A percentile compares a stretch with the other conserved stretches of the same genome.
phyloP scores from a whole-genome alignment of 1,284 basidiomycete genomes.

The Ganoderma multipileum region DNA sequence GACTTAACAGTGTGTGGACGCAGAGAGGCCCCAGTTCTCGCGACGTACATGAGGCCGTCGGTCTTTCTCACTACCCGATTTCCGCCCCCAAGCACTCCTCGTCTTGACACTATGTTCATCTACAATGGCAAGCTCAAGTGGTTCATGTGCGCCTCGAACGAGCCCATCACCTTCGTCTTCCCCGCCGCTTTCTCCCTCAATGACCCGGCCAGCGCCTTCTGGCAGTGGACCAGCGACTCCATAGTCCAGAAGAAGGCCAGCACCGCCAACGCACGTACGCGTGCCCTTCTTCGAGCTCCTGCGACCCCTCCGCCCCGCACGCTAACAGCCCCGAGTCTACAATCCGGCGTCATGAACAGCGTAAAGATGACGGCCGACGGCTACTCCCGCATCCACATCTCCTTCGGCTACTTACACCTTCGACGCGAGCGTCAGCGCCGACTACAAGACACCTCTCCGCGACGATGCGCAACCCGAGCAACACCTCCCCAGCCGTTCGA shows the following conservation, averaged over 20 bases:
- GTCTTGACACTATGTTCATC: too few relatives aligned
- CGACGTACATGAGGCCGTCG: too few relatives aligned
- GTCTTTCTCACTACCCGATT: too few relatives aligned
- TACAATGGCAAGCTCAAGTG: too few relatives aligned
- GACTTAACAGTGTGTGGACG: too few relatives aligned
- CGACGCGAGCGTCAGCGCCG: background rate
- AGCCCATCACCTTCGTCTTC: background rate
- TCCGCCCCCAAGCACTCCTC: too few relatives aligned
- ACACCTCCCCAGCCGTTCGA: background rate
- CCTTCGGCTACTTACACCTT: conserved; percentile 4
- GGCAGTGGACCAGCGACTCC: background rate
- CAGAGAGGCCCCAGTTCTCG: too few relatives aligned
- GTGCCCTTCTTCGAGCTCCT: background rate
- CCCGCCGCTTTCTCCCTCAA: too few relatives aligned
- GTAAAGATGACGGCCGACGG: background rate
- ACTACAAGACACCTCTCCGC: background rate
- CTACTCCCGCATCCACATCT: background rate
- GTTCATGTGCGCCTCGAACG: background rate
- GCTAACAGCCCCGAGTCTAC: background rate
- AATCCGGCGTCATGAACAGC: background rate
- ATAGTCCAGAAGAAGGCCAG: background rate
- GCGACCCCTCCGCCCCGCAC: background rate
- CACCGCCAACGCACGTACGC: background rate
- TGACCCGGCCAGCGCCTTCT: background rate
- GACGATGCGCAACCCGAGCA: background rate